These are phyloP conservation scores for Fusarium nisikadoi DNA, from an alignment of 2,329 filamentous ascomycete species.

Conservation along the genomic window DNA sequence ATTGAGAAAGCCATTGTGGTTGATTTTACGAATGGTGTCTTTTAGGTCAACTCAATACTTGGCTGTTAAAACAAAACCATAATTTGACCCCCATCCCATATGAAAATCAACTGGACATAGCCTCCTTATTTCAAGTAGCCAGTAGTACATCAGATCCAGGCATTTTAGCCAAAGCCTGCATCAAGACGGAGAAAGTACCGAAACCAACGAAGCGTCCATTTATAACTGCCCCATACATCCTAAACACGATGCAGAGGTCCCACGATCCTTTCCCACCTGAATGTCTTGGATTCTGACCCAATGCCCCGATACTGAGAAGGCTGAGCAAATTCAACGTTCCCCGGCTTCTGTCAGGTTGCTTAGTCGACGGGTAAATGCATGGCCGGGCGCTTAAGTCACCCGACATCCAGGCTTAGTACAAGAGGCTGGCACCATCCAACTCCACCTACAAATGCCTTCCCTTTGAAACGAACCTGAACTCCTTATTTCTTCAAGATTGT, in stretches of 20 bases:
- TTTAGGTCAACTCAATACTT: not conserved
- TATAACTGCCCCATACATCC: not conserved
- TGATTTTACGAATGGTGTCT: conserved; percentile 66
- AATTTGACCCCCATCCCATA: not conserved
- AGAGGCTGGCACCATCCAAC: not conserved
- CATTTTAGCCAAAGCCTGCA: not conserved
- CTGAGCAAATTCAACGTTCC: rapidly evolving
- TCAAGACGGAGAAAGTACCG: rapidly evolving
- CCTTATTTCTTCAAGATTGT: rapidly evolving
- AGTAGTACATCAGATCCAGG: not conserved
- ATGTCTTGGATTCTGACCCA: not conserved
- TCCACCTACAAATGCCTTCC: too few species aligned
- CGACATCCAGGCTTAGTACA: not conserved
- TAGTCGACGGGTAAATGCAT: not conserved
- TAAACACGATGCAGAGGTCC: rapidly evolving
- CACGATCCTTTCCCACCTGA: rapidly evolving
- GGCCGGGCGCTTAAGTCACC: not conserved
- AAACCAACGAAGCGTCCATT: not conserved
- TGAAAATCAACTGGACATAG: not conserved
- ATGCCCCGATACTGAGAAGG: rapidly evolving
- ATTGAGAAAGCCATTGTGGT: conserved; percentile 67
- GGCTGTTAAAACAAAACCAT: rapidly evolving
- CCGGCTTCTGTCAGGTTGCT: not conserved
- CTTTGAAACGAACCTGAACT: not conserved
- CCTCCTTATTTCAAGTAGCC: not conserved